Evolutionary conservation across 2,329 filamentous ascomycete species (phyloP).

Genomic region (Alternaria hordeiaustralica): DNA sequence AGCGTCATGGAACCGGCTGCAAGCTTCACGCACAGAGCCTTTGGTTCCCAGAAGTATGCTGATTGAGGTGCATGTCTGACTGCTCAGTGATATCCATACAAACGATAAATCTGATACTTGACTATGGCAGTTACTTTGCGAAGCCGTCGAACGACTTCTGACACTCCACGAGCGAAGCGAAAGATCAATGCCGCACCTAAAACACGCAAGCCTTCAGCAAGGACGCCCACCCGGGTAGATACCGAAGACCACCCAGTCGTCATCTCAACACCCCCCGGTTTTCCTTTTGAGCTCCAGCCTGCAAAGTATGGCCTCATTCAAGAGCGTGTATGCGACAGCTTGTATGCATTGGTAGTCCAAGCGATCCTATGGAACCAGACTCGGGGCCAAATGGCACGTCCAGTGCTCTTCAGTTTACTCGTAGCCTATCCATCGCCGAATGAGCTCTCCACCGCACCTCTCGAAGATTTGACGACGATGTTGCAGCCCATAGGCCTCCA

Average conservation of each 20-base stretch:
- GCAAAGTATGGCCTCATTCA: slow-evolving; percentile 78
- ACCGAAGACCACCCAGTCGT: slow-evolving; percentile 18
- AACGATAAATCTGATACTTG: not conserved
- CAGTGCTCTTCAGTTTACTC: slow-evolving; percentile 74
- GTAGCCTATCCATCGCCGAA: slow-evolving; percentile 70
- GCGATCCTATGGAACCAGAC: slow-evolving; percentile 88
- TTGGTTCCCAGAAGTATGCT: not conserved
- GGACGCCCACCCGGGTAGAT: slow-evolving; percentile 5
- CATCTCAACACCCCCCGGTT: slow-evolving; percentile 22
- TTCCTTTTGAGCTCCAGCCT: slow-evolving; percentile 31
- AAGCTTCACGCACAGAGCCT: not conserved
- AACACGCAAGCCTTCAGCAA: not conserved
- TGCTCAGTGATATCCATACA: not conserved
- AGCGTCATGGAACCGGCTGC: not conserved
- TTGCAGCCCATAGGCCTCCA: slow-evolving; percentile 40
- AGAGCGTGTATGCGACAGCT: slow-evolving; percentile 74
- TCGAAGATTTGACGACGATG: slow-evolving; percentile 23
- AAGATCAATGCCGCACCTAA: slow-evolving; percentile 1
- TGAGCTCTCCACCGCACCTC: slow-evolving; percentile 58
- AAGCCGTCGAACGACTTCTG: not conserved
- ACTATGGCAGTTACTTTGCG: slow-evolving; percentile 1
- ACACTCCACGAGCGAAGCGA: not conserved
- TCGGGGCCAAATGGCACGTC: slow-evolving; percentile 74
- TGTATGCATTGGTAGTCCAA: slow-evolving; percentile 81
- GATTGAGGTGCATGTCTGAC: not conserved